Base-by-base conservation (phyloP, 306 rosid genomes). In the Quercus parvula region DNA sequence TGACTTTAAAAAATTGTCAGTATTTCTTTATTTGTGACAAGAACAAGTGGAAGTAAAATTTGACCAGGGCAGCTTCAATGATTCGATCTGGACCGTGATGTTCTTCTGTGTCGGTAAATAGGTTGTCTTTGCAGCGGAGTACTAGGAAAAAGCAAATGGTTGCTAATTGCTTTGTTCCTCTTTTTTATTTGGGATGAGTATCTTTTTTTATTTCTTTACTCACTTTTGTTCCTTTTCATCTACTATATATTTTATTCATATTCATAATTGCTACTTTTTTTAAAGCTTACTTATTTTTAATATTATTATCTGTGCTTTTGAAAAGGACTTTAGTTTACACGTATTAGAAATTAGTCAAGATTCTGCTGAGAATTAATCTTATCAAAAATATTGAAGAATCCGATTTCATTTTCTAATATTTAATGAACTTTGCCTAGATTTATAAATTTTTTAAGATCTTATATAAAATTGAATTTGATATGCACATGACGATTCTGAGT, bases 171-270 rank as follows among this genome's bases (percentile, higher is more conserved):
- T 78, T 72, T 31, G 74, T 22, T 77, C 20, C 18, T 70, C 78
- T 38, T 52, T 30, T 56, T 70, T 41, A 41, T 41, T 41, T 41
- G 11, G 46, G 46, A 41, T 8, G 11, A 41, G 46, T 41, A 8
- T 41, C 70, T 3, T 20, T 24, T 18, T 57, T 61, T 80, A 17
- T 85, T 77, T 80, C 87, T 78, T 73, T 81, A 57, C 82, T 70
- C 73, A 61, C 88, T 85, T 83, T 86, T 56, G 52, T 76, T 77
- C 81, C 79, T 75, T 78, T 33, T 81, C 71, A 24, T 85, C 61
- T 77, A 73, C 67, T n/a, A 41, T 77, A 41, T 77, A 52, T n/a
- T 73, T 6, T 33, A 38, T 59, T 63, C 62, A 76, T 28, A 25
- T 41, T 27, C 59, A 55, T 22, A 35, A 27, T 51, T 56, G 56